Evolutionary conservation across 1,284 basidiomycete species (phyloP), one percentile per base, ranked within the genome.

Genomic region (Microbotryomycetes sp.): DNA sequence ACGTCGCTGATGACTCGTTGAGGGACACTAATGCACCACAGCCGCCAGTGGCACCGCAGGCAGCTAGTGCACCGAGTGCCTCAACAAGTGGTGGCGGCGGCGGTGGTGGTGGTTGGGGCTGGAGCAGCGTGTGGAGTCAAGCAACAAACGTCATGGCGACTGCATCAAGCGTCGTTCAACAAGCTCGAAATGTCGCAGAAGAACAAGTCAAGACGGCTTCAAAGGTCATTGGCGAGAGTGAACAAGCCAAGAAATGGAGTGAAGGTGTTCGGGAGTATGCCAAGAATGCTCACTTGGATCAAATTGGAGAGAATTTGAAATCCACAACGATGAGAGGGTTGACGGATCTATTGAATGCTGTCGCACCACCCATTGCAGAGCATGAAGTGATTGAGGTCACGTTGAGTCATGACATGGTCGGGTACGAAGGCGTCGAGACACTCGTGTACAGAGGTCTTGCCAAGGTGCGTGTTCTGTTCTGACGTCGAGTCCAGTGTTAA

Each of bases 341-440:
- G 28, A 89, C 84, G 4, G 92, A 94, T 61, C 85, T 98, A 59
- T 79, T 98, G 65, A 96, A 97, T 74, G 93, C 88, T 19, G 94
- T 99, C 55, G 96, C 94, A 0, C 96, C 96, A 28, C 96, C 96
- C 4, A 97, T 98, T 70, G 89, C 92, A 15, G 92, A 92, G 70
- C 94, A 98, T 75, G 96, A 99, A 77, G 91, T 97, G 23, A 89
- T 98, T 63, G 86, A 96, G 74, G 86, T 99, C 6, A 92, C 89
- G 84, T 80, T 98, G 45, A 88, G 87, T 69, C 93, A 98, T 78
- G 92, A 94, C 70, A 94, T 99, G 92, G 80, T 84, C 62, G 94
- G 96, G 15, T 97, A 96, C 74, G 92, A 93, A 58, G 96, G 94
- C 16, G 84, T 98, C 51, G 92, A 97, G 76, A 83, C 86, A n/a